Evolutionary conservation across 2,329 filamentous ascomycete species (phyloP).

Genomic region (Endoconidiophora polonica): DNA sequence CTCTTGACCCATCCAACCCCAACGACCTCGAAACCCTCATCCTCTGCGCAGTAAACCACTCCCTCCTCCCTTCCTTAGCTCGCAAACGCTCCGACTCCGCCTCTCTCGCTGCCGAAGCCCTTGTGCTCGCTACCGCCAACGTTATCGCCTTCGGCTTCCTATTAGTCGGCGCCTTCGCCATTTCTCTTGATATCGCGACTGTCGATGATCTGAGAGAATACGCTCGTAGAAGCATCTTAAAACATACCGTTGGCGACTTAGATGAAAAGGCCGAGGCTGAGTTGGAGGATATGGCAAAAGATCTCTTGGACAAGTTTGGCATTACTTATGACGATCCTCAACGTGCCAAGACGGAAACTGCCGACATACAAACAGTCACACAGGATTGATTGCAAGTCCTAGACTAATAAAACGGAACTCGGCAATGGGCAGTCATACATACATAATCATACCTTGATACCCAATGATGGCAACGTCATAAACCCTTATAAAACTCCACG

Average conservation of each 20-base stretch:
- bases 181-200: conserved; percentile 59
- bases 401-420: no score
- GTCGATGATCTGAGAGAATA: conserved; percentile 44
- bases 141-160: conserved; percentile 62
- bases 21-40: conserved; percentile 18
- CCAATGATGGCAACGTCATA: no score
- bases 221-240: conserved; percentile 27
- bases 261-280: conserved; percentile 38
- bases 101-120: conserved; percentile 62
- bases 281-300: conserved; percentile 44
- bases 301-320: conserved; percentile 36
- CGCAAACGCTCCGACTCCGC: conserved; percentile 37
- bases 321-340: conserved; percentile 10
- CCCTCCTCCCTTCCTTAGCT: conserved; percentile 5
- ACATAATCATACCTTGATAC: no score
- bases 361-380: no score
- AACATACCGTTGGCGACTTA: conserved; percentile 16
- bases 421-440: no score
- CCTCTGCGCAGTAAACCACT: conserved; percentile 17
- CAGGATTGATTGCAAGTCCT: no score
- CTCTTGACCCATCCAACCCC: conserved; percentile 11
- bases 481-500: no score
- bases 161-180: conserved; percentile 54
- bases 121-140: conserved; percentile 77
- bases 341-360: no score